These are phyloP conservation scores for Telopea speciosissima DNA, from an alignment of 177 flowering plant species.

Conservation along the genomic window DNA sequence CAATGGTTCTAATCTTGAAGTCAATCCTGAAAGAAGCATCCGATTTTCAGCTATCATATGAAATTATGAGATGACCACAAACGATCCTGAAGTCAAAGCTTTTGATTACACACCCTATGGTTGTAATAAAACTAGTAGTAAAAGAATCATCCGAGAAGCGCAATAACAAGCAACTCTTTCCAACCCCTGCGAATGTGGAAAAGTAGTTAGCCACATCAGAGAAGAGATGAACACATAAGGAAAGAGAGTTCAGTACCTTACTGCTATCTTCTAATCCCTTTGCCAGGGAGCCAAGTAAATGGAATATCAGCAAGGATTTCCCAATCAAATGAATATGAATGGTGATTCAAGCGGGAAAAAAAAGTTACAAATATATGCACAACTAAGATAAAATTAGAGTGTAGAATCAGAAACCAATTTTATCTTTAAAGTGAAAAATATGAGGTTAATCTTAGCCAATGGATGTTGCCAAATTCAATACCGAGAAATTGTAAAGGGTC, in stretches of 20 bases:
- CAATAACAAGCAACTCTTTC: slow-evolving; percentile 50
- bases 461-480: neutral
- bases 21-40: slow-evolving; percentile 40
- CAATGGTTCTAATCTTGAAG: slow-evolving; percentile 63
- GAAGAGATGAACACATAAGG: neutral
- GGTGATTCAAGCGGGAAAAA: neutral
- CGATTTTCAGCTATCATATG: slow-evolving; percentile 3
- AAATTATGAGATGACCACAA: slow-evolving; percentile 1
- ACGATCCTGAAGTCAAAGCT: neutral
- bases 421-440: no score
- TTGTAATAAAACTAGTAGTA: slow-evolving; percentile 51
- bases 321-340: neutral
- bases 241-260: neutral
- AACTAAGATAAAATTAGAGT: neutral
- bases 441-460: neutral
- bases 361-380: neutral
- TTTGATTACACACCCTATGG: slow-evolving; percentile 35
- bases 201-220: slow-evolving; percentile 1
- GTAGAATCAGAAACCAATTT: neutral
- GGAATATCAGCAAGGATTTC: neutral
- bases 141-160: slow-evolving; percentile 53
- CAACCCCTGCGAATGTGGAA: slow-evolving; percentile 36
- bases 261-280: neutral
- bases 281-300: neutral
- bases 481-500: neutral